These are phyloP conservation scores for Volvariella volvacea DNA, from an alignment of 1,284 basidiomycete genomes.

Conservation along the genomic window DNA sequence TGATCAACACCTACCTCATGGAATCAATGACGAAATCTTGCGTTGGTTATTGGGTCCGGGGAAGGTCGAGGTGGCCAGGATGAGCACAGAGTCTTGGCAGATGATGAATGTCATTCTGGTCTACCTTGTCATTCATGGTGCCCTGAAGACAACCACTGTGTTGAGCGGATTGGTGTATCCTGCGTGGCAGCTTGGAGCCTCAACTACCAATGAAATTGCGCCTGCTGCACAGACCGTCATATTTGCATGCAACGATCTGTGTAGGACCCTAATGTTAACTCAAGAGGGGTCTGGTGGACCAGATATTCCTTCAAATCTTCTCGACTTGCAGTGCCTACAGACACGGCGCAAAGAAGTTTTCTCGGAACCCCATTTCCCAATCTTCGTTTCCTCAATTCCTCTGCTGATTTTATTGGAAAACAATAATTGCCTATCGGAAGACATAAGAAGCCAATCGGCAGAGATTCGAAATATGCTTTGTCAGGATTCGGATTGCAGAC, in stretches of 20 bases:
- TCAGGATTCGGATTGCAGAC: slow-evolving; percentile 55
- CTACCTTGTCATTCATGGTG: slow-evolving; percentile 59
- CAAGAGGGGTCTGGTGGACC: slow-evolving; percentile 26
- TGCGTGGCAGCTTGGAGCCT: slow-evolving; percentile 54
- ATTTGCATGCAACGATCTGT: slow-evolving; percentile 55
- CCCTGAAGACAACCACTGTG: slow-evolving; percentile 64
- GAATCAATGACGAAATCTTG: slow-evolving; percentile 60
- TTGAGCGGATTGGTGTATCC: slow-evolving; percentile 69
- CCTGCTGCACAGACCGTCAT: slow-evolving; percentile 44
- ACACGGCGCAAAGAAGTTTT: slow-evolving; percentile 64
- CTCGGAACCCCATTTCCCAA: slow-evolving; percentile 53
- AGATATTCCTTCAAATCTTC: slow-evolving; percentile 31
- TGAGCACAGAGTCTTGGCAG: slow-evolving; percentile 59
- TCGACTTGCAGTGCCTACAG: slow-evolving; percentile 59
- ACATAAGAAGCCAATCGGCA: slow-evolving; percentile 39
- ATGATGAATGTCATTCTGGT: slow-evolving; percentile 55
- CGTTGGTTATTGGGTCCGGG: slow-evolving; percentile 66
- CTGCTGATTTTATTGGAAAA: slow-evolving; percentile 64
- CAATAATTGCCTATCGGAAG: slow-evolving; percentile 42
- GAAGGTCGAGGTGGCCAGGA: slow-evolving; percentile 48
- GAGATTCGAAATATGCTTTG: slow-evolving; percentile 53
- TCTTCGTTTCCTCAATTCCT: slow-evolving; percentile 56
- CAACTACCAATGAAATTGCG: slow-evolving; percentile 21
- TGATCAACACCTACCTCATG: slow-evolving; percentile 65
- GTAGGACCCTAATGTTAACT: slow-evolving; percentile 48